Evolutionary conservation across 108 stramenopile species (phyloP).

Genomic region (Pseudonitzschia pungens): DNA sequence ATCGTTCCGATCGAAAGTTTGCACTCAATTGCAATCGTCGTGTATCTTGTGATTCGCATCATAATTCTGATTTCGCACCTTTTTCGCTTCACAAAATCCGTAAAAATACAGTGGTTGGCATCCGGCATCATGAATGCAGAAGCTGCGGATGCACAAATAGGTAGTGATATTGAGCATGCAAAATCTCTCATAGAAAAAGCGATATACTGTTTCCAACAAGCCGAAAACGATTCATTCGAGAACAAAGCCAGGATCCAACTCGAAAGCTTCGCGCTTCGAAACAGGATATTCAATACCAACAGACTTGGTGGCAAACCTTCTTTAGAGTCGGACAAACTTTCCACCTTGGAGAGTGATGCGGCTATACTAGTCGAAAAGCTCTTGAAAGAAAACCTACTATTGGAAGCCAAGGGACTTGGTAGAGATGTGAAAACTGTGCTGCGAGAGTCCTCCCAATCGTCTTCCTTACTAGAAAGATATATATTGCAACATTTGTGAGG

Average conservation of each 20-base stretch:
- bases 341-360: conserved; percentile 21
- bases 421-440: not conserved
- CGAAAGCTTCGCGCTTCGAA: conserved; percentile 29
- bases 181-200: conserved; percentile 29
- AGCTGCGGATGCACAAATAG: conserved; percentile 25
- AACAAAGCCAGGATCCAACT: conserved; percentile 40
- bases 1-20: too few species aligned
- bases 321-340: not conserved
- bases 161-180: not conserved
- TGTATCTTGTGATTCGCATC: too few species aligned
- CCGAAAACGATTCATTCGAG: conserved; percentile 17
- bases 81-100: not conserved
- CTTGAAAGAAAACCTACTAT: conserved; percentile 18
- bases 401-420: not conserved
- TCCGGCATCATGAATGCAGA: conserved; percentile 46
- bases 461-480: not conserved
- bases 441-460: not conserved
- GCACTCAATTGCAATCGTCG: too few species aligned
- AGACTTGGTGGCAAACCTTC: not conserved
- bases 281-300: not conserved
- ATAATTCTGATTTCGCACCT: not conserved
- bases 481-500: not conserved
- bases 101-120: conserved; percentile 17
- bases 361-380: conserved; percentile 29
- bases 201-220: conserved; percentile 41